A percentile compares a stretch with the other conserved stretches of the same genome.
Evolutionary conservation across 2,329 filamentous ascomycete genomes (phyloP).

Genomic region (Cercospora sp.): DNA sequence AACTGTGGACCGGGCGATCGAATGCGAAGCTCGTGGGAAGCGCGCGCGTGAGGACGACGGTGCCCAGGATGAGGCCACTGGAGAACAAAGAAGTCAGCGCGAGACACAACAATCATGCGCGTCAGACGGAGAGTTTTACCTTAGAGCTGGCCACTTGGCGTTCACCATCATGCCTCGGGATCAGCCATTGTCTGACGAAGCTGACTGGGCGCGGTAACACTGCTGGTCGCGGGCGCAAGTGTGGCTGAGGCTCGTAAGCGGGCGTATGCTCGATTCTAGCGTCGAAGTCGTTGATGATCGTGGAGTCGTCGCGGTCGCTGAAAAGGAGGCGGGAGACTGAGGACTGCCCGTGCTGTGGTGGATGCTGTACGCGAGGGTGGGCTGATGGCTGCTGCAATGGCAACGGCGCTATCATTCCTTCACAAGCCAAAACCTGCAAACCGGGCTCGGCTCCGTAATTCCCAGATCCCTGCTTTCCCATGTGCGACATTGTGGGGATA

Average conservation of each 20-base stretch:
- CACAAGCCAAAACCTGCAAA: neutral
- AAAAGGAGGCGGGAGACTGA: neutral
- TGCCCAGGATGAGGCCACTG: slow-evolving; percentile 36
- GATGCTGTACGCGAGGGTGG: neutral
- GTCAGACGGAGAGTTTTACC: slow-evolving; percentile 10
- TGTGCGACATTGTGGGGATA: neutral
- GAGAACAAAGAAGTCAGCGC: neutral
- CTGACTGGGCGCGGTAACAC: neutral
- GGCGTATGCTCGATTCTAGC: neutral
- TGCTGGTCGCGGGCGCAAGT: neutral
- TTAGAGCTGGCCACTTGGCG: slow-evolving; percentile 24
- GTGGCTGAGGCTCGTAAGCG: neutral
- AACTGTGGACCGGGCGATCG: slow-evolving; percentile 50
- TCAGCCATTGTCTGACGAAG: slow-evolving; percentile 8
- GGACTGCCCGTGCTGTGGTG: neutral
- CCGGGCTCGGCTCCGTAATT: neutral
- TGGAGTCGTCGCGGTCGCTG: neutral
- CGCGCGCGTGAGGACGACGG: slow-evolving; percentile 28
- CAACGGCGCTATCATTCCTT: neutral
- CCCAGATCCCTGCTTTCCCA: neutral
- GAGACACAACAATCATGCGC: neutral
- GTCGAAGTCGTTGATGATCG: neutral
- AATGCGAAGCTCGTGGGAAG: slow-evolving; percentile 36
- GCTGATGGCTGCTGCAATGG: neutral
- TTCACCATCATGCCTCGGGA: slow-evolving; percentile 17